Evolutionary conservation across 805 yeast genomes (phyloP), one percentile per base, ranked within the genome.

Genomic region (Kurtzmaniella fragi): DNA sequence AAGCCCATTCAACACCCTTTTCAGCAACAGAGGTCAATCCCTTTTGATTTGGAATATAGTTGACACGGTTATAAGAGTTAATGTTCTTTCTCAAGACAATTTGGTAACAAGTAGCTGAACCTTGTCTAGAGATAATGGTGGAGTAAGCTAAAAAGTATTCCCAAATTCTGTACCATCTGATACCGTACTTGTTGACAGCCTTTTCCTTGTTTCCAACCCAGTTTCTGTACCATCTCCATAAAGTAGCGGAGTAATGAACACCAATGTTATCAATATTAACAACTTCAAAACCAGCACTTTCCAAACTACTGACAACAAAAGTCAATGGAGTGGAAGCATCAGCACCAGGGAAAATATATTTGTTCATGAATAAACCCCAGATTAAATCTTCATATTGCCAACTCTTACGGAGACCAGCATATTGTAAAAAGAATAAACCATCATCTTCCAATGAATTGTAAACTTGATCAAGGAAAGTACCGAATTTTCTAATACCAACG

Each of bases 301-400:
- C 96, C 58, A 88, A 76, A 45, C 76, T 70, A 46, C 83, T 76
- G 44, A 81, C 71, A 47, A 87, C 91, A 56, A 85, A 89, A 43
- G 87, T 87, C 52, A 89, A 75, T 29, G 96, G 96, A 41, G 96
- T 89, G 5, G 95, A 86, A 35, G 96, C 96, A 68, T 88, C 96
- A 38, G 96, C 96, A 66, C 96, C 96, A 32, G 96, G 96, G 87
- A 88, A 88, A 59, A 88, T 83, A 67, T 86, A 88, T 73, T 86
- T 88, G 79, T 89, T 88, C 96, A 88, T 89, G 67, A 88, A 88
- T 60, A 89, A 72, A 53, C 96, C 96, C 96, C 96, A 88, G 64
- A 80, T 73, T 56, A 88, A 75, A 63, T 88, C 96, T 70, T 88
- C 96, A 65, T 86, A 88, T 70, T 88, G 96, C 96, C 96, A 88